Base-by-base conservation (phyloP, 345 rosid species). In the Corchorus capsularis region DNA sequence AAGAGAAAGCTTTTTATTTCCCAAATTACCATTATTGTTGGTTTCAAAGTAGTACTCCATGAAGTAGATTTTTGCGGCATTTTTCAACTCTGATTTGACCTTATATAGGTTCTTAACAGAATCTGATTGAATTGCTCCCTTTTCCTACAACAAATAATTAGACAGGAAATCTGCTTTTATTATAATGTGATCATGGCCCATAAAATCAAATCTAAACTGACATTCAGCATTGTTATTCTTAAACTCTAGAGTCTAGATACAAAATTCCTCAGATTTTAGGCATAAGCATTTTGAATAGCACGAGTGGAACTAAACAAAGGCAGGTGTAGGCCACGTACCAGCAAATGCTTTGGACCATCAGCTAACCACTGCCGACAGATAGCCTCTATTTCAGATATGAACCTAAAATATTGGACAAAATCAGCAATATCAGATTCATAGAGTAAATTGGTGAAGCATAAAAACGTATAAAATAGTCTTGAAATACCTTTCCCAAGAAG, bases 331-430 rank as follows among this genome's bases (percentile, higher is more conserved):
- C 43, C 43, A 6, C 80, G 53, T 87, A 91, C 98, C 95, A 90
- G 78, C 72, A 96, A 82, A 82, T 92, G 91, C 77, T 87, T 90
- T 3, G 96, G 92, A 79, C 98, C 98, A 84, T 96, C 89, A 55
- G 97, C 91, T 82, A 86, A 76, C 99, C 99, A 96, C 83, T 88
- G 92, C 77, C 98, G 87, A 86, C 97, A 93, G 79, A 87, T 82
- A 35, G 96, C 97, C 84, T 96, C 99, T 39, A 96, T 88, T 57
- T 96, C 98, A 46, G 99, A 96, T 78, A 96, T 93, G 75, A 96
- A 96, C 88, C 99, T 96, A 71, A 37, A 71, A 71, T 68, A 57
- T 34, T 35, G 20, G n/a, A 54, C 32, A 53, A 66, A 75, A 64
- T 32, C 50, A 64, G 9, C 13, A 22, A 56, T 10, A 37, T 67